A percentile compares a stretch with the other conserved stretches of the same genome.
phyloP scores from a whole-genome alignment of 345 rosid species.

The Gossypium raimondii region DNA sequence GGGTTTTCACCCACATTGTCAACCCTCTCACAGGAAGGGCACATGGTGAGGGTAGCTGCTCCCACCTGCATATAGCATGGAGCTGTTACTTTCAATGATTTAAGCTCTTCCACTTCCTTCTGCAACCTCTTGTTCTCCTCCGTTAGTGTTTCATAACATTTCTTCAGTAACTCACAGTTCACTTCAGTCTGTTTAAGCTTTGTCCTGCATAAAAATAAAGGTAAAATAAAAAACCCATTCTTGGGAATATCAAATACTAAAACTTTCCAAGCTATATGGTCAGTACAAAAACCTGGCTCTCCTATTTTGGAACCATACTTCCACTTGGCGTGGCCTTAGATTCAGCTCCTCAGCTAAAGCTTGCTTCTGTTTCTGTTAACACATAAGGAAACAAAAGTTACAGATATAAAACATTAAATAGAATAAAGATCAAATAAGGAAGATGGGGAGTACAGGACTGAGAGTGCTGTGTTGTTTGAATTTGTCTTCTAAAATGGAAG shows the following conservation, averaged over 20 bases:
- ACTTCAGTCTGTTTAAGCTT: constrained; percentile 63
- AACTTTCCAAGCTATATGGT: neutral
- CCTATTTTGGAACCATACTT: constrained; percentile 63
- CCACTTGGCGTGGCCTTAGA: constrained; percentile 58
- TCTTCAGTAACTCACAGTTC: constrained; percentile 53
- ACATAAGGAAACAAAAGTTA: neutral
- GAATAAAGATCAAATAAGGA: constrained; percentile 8
- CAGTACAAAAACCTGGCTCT: constrained; percentile 40
- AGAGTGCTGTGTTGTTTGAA: constrained; percentile 50
- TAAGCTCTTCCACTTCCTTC: constrained; percentile 47
- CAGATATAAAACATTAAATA: neutral
- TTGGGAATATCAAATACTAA: neutral
- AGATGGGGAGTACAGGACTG: constrained; percentile 43
- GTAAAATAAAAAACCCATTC: neutral
- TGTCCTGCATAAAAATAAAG: constrained; percentile 28
- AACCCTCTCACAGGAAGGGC: constrained; percentile 37
- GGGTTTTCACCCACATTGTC: constrained; percentile 14
- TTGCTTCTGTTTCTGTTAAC: constrained; percentile 44
- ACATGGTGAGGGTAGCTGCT: constrained; percentile 28
- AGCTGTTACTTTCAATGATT: constrained; percentile 19
- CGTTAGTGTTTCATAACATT: constrained; percentile 51
- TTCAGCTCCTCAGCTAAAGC: constrained; percentile 47
- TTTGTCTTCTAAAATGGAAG: constrained; percentile 40
- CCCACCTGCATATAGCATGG: constrained; percentile 26
- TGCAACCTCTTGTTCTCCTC: constrained; percentile 53